These are phyloP conservation scores for Mycena epipterygia DNA, from an alignment of 768 basidiomycete species.

Conservation along the genomic window DNA sequence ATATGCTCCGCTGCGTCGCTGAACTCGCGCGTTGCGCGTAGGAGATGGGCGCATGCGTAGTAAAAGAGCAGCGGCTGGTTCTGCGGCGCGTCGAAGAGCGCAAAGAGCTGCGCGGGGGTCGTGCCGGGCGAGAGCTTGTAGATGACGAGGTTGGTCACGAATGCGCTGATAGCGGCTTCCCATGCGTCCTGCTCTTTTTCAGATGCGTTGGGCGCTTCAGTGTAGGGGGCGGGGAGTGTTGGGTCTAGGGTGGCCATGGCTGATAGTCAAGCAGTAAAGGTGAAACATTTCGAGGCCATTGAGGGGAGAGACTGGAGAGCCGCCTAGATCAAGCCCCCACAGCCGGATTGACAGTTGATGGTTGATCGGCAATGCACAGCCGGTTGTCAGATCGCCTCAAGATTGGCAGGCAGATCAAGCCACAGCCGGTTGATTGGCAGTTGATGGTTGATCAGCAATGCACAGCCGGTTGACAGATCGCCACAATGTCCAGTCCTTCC, in stretches of 20 bases:
- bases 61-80: slow-evolving; percentile 25
- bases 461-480: slow-evolving; percentile 5
- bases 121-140: slow-evolving; percentile 22
- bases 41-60: slow-evolving; percentile 23
- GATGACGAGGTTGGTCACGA: slow-evolving; percentile 27
- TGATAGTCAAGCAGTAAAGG: slow-evolving; percentile 6
- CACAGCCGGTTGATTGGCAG: background rate
- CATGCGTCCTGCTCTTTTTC: slow-evolving; percentile 22
- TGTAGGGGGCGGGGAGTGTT: too few relatives aligned
- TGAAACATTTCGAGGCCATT: background rate
- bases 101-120: slow-evolving; percentile 20
- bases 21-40: slow-evolving; percentile 24
- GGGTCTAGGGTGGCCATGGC: too few relatives aligned
- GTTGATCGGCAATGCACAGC: too few relatives aligned
- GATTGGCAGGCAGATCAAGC: background rate
- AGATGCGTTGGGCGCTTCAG: too few relatives aligned
- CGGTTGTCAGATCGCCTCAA: too few relatives aligned
- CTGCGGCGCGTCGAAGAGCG: slow-evolving; percentile 28
- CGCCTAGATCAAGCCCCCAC: too few relatives aligned
- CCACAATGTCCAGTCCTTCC: background rate
- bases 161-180: slow-evolving; percentile 15
- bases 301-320: background rate
- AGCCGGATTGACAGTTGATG: too few relatives aligned
- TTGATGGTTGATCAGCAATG: slow-evolving; percentile 1
- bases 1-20: slow-evolving; percentile 25